These are phyloP conservation scores for Acer saccharum DNA, from an alignment of 345 rosid genomes.

Conservation along the genomic window DNA sequence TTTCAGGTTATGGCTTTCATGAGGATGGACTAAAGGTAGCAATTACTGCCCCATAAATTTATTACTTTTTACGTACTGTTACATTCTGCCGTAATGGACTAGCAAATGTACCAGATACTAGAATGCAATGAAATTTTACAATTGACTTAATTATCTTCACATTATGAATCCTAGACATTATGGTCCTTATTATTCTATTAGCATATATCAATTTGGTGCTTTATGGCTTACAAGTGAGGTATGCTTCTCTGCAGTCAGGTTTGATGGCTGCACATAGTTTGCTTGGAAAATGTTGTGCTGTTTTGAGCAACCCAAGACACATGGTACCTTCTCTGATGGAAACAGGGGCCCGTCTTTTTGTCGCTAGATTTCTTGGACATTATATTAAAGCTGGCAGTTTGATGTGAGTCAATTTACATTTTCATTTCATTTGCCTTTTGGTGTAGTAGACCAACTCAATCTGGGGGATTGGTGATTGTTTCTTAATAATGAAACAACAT, in stretches of 20 bases:
- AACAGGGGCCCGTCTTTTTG: conserved; percentile 72
- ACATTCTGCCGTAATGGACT: background rate
- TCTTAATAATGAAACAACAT: too few relatives aligned
- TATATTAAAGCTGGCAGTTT: conserved; percentile 65
- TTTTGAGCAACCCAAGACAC: conserved; percentile 63
- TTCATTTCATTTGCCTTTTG: conserved; percentile 2
- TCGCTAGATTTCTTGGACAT: conserved; percentile 69
- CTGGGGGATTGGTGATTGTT: too few relatives aligned
- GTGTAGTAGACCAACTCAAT: too few relatives aligned
- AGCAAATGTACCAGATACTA: background rate
- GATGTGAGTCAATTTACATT: conserved; percentile 47
- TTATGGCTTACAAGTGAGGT: background rate
- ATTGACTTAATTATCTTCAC: background rate
- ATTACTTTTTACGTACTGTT: background rate
- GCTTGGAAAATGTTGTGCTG: conserved; percentile 45
- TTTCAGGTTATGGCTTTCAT: conserved; percentile 94
- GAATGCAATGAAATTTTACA: background rate
- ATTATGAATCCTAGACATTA: background rate
- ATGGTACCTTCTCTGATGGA: conserved; percentile 80
- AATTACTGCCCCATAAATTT: background rate
- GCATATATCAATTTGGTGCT: too few relatives aligned
- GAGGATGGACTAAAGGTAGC: conserved; percentile 88
- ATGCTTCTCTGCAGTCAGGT: conserved; percentile 59
- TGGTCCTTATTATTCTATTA: too few relatives aligned
- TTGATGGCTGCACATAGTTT: conserved; percentile 63